Evolutionary conservation across 345 rosid genomes (phyloP).

Genomic region (Nephelium lappaceum): DNA sequence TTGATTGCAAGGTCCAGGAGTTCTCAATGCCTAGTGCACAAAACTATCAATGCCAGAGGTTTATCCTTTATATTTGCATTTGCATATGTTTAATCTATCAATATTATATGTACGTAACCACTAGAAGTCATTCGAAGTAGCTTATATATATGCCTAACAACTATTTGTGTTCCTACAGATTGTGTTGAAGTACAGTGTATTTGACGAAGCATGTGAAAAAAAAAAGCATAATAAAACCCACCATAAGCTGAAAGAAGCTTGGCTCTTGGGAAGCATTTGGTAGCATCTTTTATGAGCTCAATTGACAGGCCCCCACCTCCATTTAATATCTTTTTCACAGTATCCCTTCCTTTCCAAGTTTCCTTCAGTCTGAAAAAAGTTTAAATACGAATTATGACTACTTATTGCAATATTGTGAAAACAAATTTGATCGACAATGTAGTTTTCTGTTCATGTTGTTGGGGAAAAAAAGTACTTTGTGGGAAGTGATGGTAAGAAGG

Average conservation of each 20-base stretch:
- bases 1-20: not conserved
- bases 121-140: not conserved
- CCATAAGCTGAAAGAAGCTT: conserved; percentile 82
- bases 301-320: conserved; percentile 83
- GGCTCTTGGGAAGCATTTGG: conserved; percentile 57
- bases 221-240: conserved; percentile 30
- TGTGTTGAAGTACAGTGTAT: conserved; percentile 14
- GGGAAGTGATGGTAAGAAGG: not conserved
- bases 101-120: not conserved
- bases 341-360: conserved; percentile 41
- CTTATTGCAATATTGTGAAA: conserved; percentile 6
- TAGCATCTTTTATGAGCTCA: conserved; percentile 51
- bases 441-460: not conserved
- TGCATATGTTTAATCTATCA: not conserved
- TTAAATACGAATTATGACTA: conserved; percentile 14
- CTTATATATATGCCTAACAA: not conserved
- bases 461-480: not conserved
- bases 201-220: not conserved
- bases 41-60: not conserved
- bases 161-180: not conserved
- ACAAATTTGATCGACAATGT: not conserved
- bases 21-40: not conserved
- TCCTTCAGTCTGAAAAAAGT: conserved; percentile 42
- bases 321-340: conserved; percentile 69
- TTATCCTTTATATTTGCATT: not conserved